Base-by-base conservation (phyloP, 2,329 filamentous ascomycete species). In the Aspergillus awamori region DNA sequence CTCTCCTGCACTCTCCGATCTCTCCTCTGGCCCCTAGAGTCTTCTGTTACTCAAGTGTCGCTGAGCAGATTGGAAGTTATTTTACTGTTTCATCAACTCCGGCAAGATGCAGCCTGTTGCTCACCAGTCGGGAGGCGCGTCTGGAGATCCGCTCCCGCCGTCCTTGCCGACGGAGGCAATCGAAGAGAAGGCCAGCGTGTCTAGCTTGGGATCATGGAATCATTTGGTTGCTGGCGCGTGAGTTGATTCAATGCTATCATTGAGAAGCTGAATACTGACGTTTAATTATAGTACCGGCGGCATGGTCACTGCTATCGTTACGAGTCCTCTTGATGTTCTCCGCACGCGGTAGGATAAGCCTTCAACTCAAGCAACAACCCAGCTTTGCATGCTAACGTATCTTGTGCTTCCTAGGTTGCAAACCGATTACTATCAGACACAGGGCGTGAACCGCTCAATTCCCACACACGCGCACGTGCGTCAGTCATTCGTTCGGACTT, bases 301-400 rank as follows among this genome's bases (percentile, higher is more conserved):
- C 47, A 91, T 97, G 72, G 92, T 91, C 36, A 96, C 92, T 10
- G 94, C 93, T 57, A 84, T 97, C 56, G 89, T 96, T 63, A 97
- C 93, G 55, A 97, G 93, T 74, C 94, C 94, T 38, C 87, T 98
- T 68, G 94, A 98, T 80, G 94, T 98, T 61, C 96, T 97, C 77
- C 97, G 97, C 82, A 98, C 94, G 45, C 96, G 96, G 77, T 63
- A 54, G 30, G 47, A 49, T 30, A 20, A 22, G 17, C 41, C 41
- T 45, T 45, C 17, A 22, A 20, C 22, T 5, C 8, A 7, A 8
- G 7, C 30, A 38, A 26, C 7, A 48, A 47, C 47, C 3, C 1
- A 55, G 41, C 17, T 20, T 17, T 28, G 41, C 41, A 38, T 33
- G 0, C 53, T 56, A 36, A 56, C 15, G 10, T 4, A n/a, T 5